Percentiles rank a stretch among this genome's conserved stretches.
These are phyloP conservation scores for Teratosphaeria gauchensis DNA, from an alignment of 2,329 filamentous ascomycete species.

Conservation along the genomic window DNA sequence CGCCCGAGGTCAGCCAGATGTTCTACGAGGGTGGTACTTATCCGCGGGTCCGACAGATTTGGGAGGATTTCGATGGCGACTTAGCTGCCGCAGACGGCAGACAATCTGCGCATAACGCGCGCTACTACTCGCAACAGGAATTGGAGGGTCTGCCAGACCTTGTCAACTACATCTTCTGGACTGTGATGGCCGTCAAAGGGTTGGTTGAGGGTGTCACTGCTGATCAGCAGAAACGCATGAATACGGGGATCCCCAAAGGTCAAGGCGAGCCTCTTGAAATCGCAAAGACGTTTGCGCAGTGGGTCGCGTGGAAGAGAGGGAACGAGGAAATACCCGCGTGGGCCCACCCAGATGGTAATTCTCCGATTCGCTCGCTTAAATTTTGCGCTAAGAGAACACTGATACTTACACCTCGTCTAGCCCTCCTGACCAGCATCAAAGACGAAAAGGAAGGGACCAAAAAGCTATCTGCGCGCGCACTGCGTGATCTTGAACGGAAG, in stretches of 20 bases:
- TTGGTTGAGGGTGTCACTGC: slow-evolving; percentile 52
- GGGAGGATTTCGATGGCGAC: slow-evolving; percentile 47
- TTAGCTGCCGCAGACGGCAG: slow-evolving; percentile 40
- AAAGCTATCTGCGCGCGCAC: slow-evolving; percentile 45
- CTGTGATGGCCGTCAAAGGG: slow-evolving; percentile 51
- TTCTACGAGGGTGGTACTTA: slow-evolving; percentile 49
- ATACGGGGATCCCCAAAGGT: slow-evolving; percentile 53
- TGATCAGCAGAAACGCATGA: slow-evolving; percentile 50
- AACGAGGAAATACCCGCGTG: slow-evolving; percentile 53
- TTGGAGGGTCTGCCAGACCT: slow-evolving; percentile 51
- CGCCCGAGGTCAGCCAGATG: slow-evolving; percentile 43
- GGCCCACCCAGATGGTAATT: slow-evolving; percentile 44
- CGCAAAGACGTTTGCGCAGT: slow-evolving; percentile 52
- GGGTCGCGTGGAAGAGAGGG: slow-evolving; percentile 59
- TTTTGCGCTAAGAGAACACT: background rate
- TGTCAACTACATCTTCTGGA: slow-evolving; percentile 52
- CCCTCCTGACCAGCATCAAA: slow-evolving; percentile 41
- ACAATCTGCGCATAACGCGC: slow-evolving; percentile 42
- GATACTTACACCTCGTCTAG: slow-evolving; percentile 9
- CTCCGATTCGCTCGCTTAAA: background rate
- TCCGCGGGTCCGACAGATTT: slow-evolving; percentile 45
- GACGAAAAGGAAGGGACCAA: slow-evolving; percentile 38
- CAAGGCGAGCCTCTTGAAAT: slow-evolving; percentile 52
- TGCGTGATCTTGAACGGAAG: slow-evolving; percentile 48
- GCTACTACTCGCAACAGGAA: slow-evolving; percentile 55